A percentile compares a stretch with the other conserved stretches of the same genome.
Evolutionary conservation across 225 moss, liverwort and hornwort species (phyloP).

Genomic region (Bryum argenteum): DNA sequence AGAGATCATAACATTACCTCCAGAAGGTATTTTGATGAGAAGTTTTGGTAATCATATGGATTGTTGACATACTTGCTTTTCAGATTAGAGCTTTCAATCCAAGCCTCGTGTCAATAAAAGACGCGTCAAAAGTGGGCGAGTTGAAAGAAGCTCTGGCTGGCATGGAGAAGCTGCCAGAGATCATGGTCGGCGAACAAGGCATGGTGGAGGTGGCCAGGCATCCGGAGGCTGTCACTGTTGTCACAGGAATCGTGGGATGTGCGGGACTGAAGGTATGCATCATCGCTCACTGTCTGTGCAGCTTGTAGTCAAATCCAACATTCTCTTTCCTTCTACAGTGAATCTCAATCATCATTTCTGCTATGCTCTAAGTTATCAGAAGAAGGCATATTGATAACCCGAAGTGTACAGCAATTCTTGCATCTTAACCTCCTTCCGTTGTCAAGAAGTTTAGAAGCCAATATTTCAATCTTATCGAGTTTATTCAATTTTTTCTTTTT

Average conservation of each 20-base stretch:
- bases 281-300: neutral
- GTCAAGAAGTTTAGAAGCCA: too few species aligned
- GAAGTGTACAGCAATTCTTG: too few species aligned
- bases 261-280: constrained; percentile 74
- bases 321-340: neutral
- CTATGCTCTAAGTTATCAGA: too few species aligned
- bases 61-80: neutral
- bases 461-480: too few species aligned
- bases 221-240: constrained; percentile 85
- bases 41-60: neutral
- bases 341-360: too few species aligned
- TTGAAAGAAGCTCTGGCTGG: constrained; percentile 82
- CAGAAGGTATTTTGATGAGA: neutral
- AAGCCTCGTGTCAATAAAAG: constrained; percentile 71
- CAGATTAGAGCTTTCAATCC: constrained; percentile 75
- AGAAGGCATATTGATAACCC: too few species aligned
- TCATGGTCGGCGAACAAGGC: constrained; percentile 83
- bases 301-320: neutral
- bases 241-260: constrained; percentile 94
- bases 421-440: too few species aligned
- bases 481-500: too few species aligned
- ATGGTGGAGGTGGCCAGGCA: constrained; percentile 83
- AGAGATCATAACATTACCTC: too few species aligned
- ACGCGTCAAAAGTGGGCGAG: constrained; percentile 50
- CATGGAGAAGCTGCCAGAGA: constrained; percentile 77